Percentiles rank a stretch among this genome's conserved stretches.
Evolutionary conservation across 1,284 basidiomycete species (phyloP).

Genomic region (Dichomitus squalens): DNA sequence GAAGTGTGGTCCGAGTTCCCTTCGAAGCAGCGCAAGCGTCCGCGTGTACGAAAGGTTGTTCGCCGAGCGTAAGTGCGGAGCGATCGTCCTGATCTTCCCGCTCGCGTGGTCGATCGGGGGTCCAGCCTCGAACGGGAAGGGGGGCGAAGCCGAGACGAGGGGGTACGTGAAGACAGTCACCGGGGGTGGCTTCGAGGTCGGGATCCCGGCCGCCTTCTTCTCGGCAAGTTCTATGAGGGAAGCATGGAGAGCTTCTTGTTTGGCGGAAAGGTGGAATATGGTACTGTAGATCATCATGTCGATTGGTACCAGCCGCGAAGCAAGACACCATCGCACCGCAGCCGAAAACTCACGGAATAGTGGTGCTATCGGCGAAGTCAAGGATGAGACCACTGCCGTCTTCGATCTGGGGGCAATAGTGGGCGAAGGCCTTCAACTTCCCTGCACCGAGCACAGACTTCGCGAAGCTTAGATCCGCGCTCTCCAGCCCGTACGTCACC

Average conservation of each 20-base stretch:
- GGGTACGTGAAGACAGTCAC: conserved; percentile 42
- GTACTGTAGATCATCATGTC: conserved; percentile 30
- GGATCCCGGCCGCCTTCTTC: conserved; percentile 27
- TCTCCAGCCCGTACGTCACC: conserved; percentile 40
- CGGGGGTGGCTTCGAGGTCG: conserved; percentile 33
- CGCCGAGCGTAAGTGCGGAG: conserved; percentile 42
- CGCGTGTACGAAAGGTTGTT: conserved; percentile 44
- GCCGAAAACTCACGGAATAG: conserved; percentile 33
- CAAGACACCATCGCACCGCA: neutral
- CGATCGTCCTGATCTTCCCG: conserved; percentile 25
- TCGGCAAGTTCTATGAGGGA: conserved; percentile 35
- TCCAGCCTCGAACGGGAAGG: conserved; percentile 41
- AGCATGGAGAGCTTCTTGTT: conserved; percentile 41
- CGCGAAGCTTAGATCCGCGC: conserved; percentile 27
- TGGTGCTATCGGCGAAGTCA: conserved; percentile 26
- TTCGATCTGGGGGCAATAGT: conserved; percentile 39
- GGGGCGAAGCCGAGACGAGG: conserved; percentile 37
- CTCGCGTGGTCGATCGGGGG: conserved; percentile 36
- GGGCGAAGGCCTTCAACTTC: conserved; percentile 38
- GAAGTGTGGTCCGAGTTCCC: conserved; percentile 45
- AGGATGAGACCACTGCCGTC: conserved; percentile 33
- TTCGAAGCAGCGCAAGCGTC: conserved; percentile 41
- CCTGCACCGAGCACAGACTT: conserved; percentile 20
- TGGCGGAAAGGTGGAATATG: conserved; percentile 40
- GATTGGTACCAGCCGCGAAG: neutral